phyloP scores from a whole-genome alignment of 2,329 filamentous ascomycete species.

The Epichloe bromicola region DNA sequence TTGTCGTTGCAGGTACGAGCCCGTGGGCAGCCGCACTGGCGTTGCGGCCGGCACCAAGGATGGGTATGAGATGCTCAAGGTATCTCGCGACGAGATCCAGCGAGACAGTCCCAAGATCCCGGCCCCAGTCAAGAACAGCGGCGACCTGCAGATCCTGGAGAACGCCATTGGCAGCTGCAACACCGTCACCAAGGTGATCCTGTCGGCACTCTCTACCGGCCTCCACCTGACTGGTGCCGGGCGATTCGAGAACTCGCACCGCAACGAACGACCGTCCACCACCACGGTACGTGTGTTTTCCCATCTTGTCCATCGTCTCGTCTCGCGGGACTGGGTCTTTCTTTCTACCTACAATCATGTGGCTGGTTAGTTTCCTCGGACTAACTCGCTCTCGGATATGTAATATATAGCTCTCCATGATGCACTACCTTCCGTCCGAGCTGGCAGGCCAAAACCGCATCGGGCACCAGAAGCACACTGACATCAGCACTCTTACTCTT shows the following conservation, averaged over 20 bases:
- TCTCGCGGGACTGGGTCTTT: too few species aligned
- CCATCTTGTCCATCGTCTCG: too few species aligned
- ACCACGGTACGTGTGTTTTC: conserved; percentile 18
- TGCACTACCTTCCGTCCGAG: conserved; percentile 38
- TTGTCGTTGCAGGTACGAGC: conserved; percentile 27
- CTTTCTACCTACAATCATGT: too few species aligned
- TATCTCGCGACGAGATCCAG: conserved; percentile 37
- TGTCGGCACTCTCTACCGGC: conserved; percentile 35
- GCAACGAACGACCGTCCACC: conserved; percentile 35
- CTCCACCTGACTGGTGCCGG: conserved; percentile 30
- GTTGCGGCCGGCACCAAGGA: conserved; percentile 34
- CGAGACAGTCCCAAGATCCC: conserved; percentile 32
- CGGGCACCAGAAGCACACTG: conserved; percentile 44
- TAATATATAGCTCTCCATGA: conserved; percentile 29
- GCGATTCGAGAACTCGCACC: conserved; percentile 38
- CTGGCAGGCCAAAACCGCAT: conserved; percentile 28
- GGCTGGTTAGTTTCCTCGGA: not conserved
- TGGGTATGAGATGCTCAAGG: conserved; percentile 41
- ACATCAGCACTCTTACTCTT: conserved; percentile 41
- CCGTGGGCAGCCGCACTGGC: conserved; percentile 34
- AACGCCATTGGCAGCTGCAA: conserved; percentile 37
- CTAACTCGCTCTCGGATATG: not conserved
- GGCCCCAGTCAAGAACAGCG: conserved; percentile 33
- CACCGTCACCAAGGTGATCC: conserved; percentile 36
- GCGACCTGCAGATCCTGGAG: conserved; percentile 34